phyloP scores from a whole-genome alignment of 352 stramenopile species.

The Vaucheria bursata region DNA sequence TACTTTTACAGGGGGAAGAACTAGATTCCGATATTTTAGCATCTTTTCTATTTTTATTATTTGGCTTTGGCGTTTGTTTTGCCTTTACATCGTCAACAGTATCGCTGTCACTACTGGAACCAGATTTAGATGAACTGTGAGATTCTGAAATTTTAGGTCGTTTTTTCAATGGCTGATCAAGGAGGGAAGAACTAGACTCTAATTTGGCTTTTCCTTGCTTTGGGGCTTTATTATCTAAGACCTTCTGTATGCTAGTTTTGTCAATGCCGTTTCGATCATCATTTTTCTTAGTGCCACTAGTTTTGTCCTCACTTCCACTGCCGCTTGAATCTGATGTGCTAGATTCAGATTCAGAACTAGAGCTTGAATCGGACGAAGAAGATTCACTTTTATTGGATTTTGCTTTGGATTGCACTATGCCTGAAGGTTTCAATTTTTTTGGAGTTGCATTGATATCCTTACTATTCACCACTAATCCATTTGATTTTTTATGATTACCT shows the following conservation, averaged over 20 bases:
- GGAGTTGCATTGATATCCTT: no score
- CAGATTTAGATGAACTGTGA: neutral
- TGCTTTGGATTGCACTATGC: no score
- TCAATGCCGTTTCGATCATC: neutral
- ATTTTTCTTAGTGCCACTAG: constrained; percentile 2
- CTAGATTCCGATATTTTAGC: neutral
- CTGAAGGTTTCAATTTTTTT: no score
- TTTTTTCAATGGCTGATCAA: neutral
- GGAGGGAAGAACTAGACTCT: neutral
- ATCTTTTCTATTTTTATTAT: neutral
- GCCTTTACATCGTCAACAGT: neutral
- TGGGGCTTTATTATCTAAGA: neutral
- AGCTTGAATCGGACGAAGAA: no score
- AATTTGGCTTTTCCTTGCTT: neutral
- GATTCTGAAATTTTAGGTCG: neutral
- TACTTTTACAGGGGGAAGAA: neutral
- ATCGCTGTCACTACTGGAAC: neutral
- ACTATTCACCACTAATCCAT: no score
- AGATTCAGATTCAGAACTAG: no score
- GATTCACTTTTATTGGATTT: no score
- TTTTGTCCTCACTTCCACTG: neutral
- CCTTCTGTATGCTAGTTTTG: neutral
- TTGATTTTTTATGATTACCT: no score
- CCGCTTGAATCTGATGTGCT: neutral
- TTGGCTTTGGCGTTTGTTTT: neutral